Evolutionary conservation across 1,284 basidiomycete species (phyloP).

Genomic region (Naganishia sp.): DNA sequence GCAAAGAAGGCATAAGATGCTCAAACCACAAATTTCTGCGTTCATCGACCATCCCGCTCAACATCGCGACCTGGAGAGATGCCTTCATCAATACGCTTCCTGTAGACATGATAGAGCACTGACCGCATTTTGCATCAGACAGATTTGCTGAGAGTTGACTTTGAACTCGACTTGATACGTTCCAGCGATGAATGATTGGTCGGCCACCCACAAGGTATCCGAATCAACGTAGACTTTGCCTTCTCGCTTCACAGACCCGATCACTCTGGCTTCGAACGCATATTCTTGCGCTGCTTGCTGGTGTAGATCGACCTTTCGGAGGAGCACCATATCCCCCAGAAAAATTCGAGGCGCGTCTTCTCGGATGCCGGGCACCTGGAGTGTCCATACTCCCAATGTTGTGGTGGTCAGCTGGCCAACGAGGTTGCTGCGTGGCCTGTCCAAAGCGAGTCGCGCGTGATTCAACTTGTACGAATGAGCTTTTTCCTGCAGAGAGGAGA

Average conservation of each 20-base stretch:
- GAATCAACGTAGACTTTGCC: slow-evolving; percentile 43
- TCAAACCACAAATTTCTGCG: slow-evolving; percentile 1
- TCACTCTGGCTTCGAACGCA: slow-evolving; percentile 45
- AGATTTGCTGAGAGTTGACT: slow-evolving; percentile 34
- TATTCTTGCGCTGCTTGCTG: slow-evolving; percentile 35
- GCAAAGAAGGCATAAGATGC: slow-evolving; percentile 4
- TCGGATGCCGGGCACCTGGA: slow-evolving; percentile 43
- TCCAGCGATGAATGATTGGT: slow-evolving; percentile 9
- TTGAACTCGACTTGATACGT: slow-evolving; percentile 45
- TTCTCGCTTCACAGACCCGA: slow-evolving; percentile 41
- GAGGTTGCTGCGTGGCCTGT: background rate
- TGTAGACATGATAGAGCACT: slow-evolving; percentile 11
- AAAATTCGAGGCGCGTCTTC: slow-evolving; percentile 49
- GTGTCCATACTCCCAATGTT: slow-evolving; percentile 31
- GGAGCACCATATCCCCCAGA: slow-evolving; percentile 44
- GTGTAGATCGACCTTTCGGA: slow-evolving; percentile 43
- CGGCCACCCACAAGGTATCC: slow-evolving; percentile 1
- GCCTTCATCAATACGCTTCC: background rate
- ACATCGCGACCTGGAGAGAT: background rate
- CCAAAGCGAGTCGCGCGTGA: background rate
- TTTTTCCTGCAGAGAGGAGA: slow-evolving; percentile 30
- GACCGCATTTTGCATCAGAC: slow-evolving; percentile 45
- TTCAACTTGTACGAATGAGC: slow-evolving; percentile 24
- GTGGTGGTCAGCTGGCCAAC: slow-evolving; percentile 4
- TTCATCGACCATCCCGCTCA: slow-evolving; percentile 12